Conservation (phyloP, 163 green algal genomes). For the Scenedesmus sp. region DNA sequence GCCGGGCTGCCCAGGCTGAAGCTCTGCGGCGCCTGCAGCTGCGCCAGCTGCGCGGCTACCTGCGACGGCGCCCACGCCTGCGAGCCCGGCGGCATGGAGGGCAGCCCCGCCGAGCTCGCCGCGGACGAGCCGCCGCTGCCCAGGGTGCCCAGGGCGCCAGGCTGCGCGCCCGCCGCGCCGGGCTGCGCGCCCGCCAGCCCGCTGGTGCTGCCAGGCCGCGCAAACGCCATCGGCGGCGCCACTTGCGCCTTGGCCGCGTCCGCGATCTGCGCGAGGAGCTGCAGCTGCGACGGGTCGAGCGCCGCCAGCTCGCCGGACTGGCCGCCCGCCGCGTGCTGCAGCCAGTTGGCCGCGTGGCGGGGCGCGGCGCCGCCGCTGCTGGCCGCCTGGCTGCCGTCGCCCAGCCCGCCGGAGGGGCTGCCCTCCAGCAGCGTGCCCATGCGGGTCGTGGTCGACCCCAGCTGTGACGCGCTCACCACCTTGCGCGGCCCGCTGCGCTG, state of each 20-base stretch:
- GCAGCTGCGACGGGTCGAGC: constrained; percentile 13
- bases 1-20: too few species aligned
- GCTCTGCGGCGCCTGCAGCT: too few species aligned
- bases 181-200: too few species aligned
- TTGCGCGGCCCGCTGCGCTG: constrained; percentile 1
- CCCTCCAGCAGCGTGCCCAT: not conserved
- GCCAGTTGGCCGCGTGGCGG: not conserved
- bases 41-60: too few species aligned
- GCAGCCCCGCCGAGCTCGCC: too few species aligned
- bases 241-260: constrained; percentile 38
- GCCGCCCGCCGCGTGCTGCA: not conserved
- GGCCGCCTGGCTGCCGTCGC: not conserved
- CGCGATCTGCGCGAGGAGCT: constrained; percentile 35
- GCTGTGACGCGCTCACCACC: constrained; percentile 14
- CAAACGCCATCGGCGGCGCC: too few species aligned
- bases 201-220: too few species aligned
- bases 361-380: not conserved
- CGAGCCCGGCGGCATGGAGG: too few species aligned
- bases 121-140: too few species aligned
- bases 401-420: not conserved
- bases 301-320: not conserved
- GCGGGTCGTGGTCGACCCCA: not conserved
- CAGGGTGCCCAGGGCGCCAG: too few species aligned
- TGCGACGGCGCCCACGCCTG: too few species aligned
- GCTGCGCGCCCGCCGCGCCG: too few species aligned